Base-by-base conservation (phyloP, 352 stramenopile genomes). In the Phytophthora idaei region DNA sequence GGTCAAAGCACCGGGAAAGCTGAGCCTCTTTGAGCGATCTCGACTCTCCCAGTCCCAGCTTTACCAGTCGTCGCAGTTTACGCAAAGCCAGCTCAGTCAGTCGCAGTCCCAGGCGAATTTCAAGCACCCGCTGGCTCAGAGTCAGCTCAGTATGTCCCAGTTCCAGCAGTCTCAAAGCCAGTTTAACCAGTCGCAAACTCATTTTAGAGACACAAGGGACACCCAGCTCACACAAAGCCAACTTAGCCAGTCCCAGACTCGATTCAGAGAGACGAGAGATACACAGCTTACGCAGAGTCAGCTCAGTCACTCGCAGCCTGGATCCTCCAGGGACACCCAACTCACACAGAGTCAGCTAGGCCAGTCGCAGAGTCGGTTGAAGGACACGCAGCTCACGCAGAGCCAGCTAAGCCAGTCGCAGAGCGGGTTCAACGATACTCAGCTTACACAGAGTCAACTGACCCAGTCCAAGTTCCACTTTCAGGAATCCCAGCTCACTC, bases 11-110 rank as follows among this genome's bases (percentile, higher is more conserved):
- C 10, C 34, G 2, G 36, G 54, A 2, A 61, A 56, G 48, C 54
- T 46, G 31, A 71, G 36, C 1, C 21, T 63, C 5, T 67, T 67
- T 12, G 67, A 71, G 39, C 67, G 61, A 7, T 75, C 68, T 57
- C 57, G 68, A 17, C 29, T 75, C 21, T 62, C 56, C 1, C 62
- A 72, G 51, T 75, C 63, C 1, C 63, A 75, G 11, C n/a, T 72
- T 5, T 51, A 55, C 29, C 48, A 55, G 48, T 41, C 50, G 4
- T 21, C 34, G 34, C 54, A 65, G 11, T 44, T 54, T 0, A 50
- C 11, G 15, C 65, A 64, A 45, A 51, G 31, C 37, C 63, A 53
- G n/a, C 41, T 63, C 17, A 57, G 39, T 31, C 64, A 72, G 21
- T 64, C 52, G 11, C 56, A 67, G 44, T 65, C 63, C 1, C 50